These are phyloP conservation scores for Dianthus caryophyllus DNA, from an alignment of 148 eudicot species.

Conservation along the genomic window DNA sequence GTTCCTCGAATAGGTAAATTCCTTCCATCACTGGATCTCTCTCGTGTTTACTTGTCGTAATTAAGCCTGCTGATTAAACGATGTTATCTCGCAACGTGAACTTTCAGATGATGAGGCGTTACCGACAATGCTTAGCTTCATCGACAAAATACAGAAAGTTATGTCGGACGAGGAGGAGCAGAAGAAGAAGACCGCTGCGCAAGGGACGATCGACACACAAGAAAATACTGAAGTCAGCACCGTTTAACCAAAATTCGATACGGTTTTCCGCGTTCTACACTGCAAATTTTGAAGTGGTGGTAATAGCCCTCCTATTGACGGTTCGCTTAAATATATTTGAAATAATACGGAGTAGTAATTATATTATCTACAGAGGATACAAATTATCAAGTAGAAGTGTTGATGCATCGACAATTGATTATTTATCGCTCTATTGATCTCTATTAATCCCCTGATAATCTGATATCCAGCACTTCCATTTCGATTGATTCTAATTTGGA, in stretches of 20 bases:
- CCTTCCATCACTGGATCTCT: neutral
- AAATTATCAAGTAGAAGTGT: neutral
- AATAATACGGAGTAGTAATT: neutral
- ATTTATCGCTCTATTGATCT: neutral
- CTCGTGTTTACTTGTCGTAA: neutral
- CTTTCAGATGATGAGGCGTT: conserved; percentile 58
- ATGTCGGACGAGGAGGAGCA: conserved; percentile 31
- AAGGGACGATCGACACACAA: neutral
- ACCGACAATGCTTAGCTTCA: conserved; percentile 48
- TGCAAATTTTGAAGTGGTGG: neutral
- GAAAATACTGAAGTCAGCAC: neutral
- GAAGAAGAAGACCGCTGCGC: neutral
- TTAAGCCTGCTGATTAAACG: neutral
- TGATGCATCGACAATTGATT: neutral
- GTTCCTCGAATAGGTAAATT: conserved; percentile 74
- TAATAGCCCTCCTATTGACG: neutral
- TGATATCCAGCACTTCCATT: no score
- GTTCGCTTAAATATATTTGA: neutral
- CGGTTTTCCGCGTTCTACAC: neutral
- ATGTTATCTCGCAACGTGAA: neutral
- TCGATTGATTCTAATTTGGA: no score
- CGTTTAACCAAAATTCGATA: neutral
- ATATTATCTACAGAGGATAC: neutral
- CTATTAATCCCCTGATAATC: no score
- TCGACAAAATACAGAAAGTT: conserved; percentile 57